Evolutionary conservation across 2,329 filamentous ascomycete genomes (phyloP).

Genomic region (Penicillium sp.): DNA sequence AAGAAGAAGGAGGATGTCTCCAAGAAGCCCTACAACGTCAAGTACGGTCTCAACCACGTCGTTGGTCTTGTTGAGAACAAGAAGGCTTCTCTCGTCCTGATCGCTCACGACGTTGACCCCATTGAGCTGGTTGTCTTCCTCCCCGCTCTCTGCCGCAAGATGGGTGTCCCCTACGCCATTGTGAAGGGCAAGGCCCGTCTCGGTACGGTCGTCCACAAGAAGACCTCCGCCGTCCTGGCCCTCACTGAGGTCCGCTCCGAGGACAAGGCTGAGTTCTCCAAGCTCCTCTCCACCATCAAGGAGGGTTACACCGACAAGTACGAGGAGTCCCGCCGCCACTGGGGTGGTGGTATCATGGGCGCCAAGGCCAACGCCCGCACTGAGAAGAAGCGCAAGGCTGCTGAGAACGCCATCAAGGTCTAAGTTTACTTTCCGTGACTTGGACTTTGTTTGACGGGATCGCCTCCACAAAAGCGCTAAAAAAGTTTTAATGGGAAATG

Average conservation of each 20-base stretch:
- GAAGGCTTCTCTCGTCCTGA: slow-evolving; percentile 97
- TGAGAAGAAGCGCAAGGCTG: slow-evolving; percentile 90
- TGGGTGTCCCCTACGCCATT: slow-evolving; percentile 99
- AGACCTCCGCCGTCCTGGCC: slow-evolving; percentile 96
- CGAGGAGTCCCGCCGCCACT: slow-evolving; percentile 86
- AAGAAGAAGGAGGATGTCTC: slow-evolving; percentile 99
- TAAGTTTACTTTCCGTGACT: slow-evolving; percentile 52
- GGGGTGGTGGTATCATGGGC: slow-evolving; percentile 99
- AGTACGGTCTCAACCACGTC: slow-evolving; percentile 99
- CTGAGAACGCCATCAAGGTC: slow-evolving; percentile 96
- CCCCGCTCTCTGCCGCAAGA: slow-evolving; percentile 98
- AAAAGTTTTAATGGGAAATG: slow-evolving; percentile 26
- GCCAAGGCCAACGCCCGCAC: slow-evolving; percentile 79
- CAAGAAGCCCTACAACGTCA: slow-evolving; percentile 99
- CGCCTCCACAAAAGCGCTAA: slow-evolving; percentile 23
- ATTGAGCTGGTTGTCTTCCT: slow-evolving; percentile 99
- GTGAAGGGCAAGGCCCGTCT: slow-evolving; percentile 99
- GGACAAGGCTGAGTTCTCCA: slow-evolving; percentile 97
- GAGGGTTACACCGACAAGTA: slow-evolving; percentile 96
- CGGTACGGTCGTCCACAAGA: slow-evolving; percentile 99
- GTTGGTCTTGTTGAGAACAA: slow-evolving; percentile 98
- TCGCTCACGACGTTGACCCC: slow-evolving; percentile 99
- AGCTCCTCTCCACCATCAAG: slow-evolving; percentile 95
- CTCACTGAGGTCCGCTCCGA: slow-evolving; percentile 95
- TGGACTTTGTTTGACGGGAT: slow-evolving; percentile 29